These are phyloP conservation scores for Vickermania spadyakhi DNA, from an alignment of 208 protist species.

Conservation along the genomic window DNA sequence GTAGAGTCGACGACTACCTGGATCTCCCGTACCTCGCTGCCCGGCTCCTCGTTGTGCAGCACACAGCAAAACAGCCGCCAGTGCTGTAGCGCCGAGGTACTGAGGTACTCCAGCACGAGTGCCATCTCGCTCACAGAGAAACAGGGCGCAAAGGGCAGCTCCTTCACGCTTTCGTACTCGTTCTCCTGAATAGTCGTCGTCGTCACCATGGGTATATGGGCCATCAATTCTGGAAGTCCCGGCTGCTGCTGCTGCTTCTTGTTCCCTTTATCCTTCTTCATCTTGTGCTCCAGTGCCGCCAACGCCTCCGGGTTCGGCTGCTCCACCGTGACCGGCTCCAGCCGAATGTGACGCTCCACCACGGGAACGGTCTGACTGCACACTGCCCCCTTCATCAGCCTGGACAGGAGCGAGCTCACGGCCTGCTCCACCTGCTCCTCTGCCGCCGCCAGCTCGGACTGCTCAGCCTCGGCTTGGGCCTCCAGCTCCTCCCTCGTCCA, in stretches of 20 bases:
- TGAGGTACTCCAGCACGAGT: conserved; percentile 44
- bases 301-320: conserved; percentile 14
- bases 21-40: conserved; percentile 1
- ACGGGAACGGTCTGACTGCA: not conserved
- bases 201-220: conserved; percentile 11
- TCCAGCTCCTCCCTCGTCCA: conserved; percentile 40
- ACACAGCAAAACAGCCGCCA: conserved; percentile 44
- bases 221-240: conserved; percentile 9
- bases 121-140: conserved; percentile 20
- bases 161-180: conserved; percentile 3
- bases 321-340: not conserved
- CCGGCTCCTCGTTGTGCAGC: conserved; percentile 18
- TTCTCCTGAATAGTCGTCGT: conserved; percentile 3
- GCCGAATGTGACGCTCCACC: not conserved
- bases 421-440: not conserved
- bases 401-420: not conserved
- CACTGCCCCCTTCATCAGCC: not conserved
- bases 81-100: conserved; percentile 40
- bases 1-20: conserved; percentile 19
- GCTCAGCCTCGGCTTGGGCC: conserved; percentile 30
- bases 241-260: conserved; percentile 7
- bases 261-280: conserved; percentile 14
- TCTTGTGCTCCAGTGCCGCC: conserved; percentile 10
- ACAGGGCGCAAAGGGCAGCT: conserved; percentile 11
- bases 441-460: no score